phyloP scores from a whole-genome alignment of 1,284 basidiomycete genomes.

The Apiotrichum laibachii region DNA sequence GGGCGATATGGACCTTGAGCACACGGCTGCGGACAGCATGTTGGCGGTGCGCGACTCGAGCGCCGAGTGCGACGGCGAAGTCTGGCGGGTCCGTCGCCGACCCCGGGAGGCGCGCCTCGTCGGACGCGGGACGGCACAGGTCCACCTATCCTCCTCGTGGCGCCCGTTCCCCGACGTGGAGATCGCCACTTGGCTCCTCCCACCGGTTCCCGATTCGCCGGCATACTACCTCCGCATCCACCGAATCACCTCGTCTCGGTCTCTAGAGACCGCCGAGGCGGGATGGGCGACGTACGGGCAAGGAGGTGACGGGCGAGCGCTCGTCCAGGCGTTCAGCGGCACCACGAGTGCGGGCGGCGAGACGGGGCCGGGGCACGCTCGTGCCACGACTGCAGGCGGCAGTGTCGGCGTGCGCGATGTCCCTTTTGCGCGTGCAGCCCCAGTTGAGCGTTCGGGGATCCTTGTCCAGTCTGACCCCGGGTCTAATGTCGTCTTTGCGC shows the following conservation, averaged over 20 bases:
- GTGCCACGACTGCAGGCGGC: constrained; percentile 58
- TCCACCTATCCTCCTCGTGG: constrained; percentile 67
- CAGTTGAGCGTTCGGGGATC: constrained; percentile 42
- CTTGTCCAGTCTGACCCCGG: constrained; percentile 70
- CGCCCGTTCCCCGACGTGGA: constrained; percentile 68
- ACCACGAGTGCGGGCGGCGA: constrained; percentile 39
- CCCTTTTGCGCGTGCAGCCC: background rate
- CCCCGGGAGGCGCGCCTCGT: constrained; percentile 65
- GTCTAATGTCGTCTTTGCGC: constrained; percentile 66
- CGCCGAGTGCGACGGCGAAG: constrained; percentile 57
- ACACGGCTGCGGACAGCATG: constrained; percentile 66
- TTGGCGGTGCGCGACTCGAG: constrained; percentile 65
- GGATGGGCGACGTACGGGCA: constrained; percentile 72
- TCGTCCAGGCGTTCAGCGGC: constrained; percentile 51
- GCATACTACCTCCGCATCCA: constrained; percentile 70
- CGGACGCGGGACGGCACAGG: constrained; percentile 45
- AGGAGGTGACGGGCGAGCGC: constrained; percentile 60
- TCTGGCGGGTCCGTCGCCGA: constrained; percentile 65
- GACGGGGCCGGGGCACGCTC: constrained; percentile 47
- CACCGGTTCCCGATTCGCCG: constrained; percentile 59
- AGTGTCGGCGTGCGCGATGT: constrained; percentile 7
- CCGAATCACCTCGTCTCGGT: constrained; percentile 58
- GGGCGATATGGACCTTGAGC: constrained; percentile 66
- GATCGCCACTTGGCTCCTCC: constrained; percentile 72
- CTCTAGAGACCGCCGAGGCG: constrained; percentile 63